phyloP scores from a whole-genome alignment of 164 flowering plant genomes.

The Taxillus chinensis region DNA sequence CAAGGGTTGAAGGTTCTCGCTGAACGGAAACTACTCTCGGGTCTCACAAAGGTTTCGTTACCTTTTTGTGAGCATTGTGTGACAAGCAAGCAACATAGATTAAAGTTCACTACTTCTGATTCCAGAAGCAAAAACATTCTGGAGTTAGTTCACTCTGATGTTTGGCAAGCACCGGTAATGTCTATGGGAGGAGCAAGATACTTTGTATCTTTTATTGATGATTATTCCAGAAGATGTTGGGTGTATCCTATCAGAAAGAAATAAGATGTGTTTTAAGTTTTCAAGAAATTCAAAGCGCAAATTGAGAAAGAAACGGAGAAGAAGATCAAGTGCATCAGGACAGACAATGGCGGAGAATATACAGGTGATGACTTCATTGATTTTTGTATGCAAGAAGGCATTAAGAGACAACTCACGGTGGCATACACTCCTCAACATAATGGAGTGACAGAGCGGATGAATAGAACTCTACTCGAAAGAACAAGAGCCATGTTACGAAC shows the following conservation, averaged over 20 bases:
- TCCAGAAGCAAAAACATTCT: slow-evolving; percentile 5
- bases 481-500: slow-evolving; percentile 7
- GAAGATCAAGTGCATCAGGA: slow-evolving; percentile 10
- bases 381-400: slow-evolving; percentile 8
- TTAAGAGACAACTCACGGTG: slow-evolving; percentile 9
- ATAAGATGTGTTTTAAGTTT: slow-evolving; percentile 5
- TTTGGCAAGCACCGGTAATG: slow-evolving; percentile 7
- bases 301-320: slow-evolving; percentile 9
- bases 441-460: slow-evolving; percentile 15
- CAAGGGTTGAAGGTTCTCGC: slow-evolving; percentile 9
- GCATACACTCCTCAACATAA: slow-evolving; percentile 12
- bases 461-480: slow-evolving; percentile 12
- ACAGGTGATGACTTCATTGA: slow-evolving; percentile 4
- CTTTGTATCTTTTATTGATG: slow-evolving; percentile 1
- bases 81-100: slow-evolving; percentile 8
- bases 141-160: slow-evolving; percentile 4
- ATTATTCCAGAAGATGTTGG: not conserved
- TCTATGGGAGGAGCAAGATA: slow-evolving; percentile 9
- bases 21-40: slow-evolving; percentile 4
- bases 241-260: slow-evolving; percentile 10
- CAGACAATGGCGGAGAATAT: slow-evolving; percentile 12
- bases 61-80: slow-evolving; percentile 11
- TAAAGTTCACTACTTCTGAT: slow-evolving; percentile 3
- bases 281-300: slow-evolving; percentile 8
- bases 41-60: slow-evolving; percentile 1